Evolutionary conservation across 805 yeast species (phyloP), one percentile per base, ranked within the genome.

Genomic region (Torulaspora gathmanii): DNA sequence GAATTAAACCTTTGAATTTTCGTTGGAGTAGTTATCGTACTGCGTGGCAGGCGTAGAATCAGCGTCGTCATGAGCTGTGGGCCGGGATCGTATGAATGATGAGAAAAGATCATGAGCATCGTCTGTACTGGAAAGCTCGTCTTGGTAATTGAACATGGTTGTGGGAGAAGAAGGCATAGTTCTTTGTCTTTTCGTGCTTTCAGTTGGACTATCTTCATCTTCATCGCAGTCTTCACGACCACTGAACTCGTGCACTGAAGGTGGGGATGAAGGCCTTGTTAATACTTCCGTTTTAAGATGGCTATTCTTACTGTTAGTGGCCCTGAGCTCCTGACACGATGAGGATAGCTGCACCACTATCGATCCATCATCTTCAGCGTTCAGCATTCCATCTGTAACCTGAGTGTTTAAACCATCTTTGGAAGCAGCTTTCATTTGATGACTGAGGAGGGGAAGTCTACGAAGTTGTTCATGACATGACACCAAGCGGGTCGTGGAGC

Each of bases 101-200:
- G 63, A 54, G 35, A 58, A 58, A 26, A 58, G 45, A 37, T 57
- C 63, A 27, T 54, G 53, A 12, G 45, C 40, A n/a, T 51, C 55
- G 15, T 44, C 53, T 11, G 48, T 45, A 11, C 50, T 47, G 33
- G 40, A 53, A 42, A 35, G 26, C 13, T 46, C 49, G 9, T 50
- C 52, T 30, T 49, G 54, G 31, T 60, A 61, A 15, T 51, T 55
- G 38, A 57, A 61, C 57, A 59, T 58, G 36, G 58, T 57, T 12
- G 58, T 54, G 6, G 67, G 69, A 8, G 67, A 62, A 1, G 67
- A 62, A 11, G 67, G 67, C 50, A 64, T 56, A 5, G 56, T 51
- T 20, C 57, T 52, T 33, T 58, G 58, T 29, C 57, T 55, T 30
- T 61, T 60, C 15, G 50, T 33, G 5, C 35, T 49, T 26, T 42